Conservation (phyloP, 2,329 filamentous ascomycete genomes). For the Coleophoma eucalyptorum region DNA sequence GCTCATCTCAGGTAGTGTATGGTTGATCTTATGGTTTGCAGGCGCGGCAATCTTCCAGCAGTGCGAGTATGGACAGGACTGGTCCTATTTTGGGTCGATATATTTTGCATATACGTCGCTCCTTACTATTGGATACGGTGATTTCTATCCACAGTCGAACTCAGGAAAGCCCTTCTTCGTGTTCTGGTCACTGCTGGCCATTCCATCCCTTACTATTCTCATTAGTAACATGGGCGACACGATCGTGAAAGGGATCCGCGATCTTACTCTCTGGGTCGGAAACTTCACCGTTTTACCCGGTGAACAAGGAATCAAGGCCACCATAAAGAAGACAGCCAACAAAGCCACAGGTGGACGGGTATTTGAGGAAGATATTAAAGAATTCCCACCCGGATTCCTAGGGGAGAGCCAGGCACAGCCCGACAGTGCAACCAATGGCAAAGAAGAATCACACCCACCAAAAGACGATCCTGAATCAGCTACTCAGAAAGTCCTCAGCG, state of each 20-base stretch:
- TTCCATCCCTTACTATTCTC: slow-evolving; percentile 85
- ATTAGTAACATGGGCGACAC: slow-evolving; percentile 84
- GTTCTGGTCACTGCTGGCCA: slow-evolving; percentile 83
- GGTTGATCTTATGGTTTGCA: slow-evolving; percentile 73
- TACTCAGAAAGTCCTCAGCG: slow-evolving; percentile 6
- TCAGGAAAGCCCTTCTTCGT: slow-evolving; percentile 83
- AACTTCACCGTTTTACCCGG: slow-evolving; percentile 58
- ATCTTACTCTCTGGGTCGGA: slow-evolving; percentile 51
- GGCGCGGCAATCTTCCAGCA: slow-evolving; percentile 71
- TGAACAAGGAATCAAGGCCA: slow-evolving; percentile 43
- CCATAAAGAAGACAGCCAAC: slow-evolving; percentile 39
- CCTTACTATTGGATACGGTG: slow-evolving; percentile 85
- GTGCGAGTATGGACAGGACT: slow-evolving; percentile 47
- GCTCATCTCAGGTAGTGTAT: slow-evolving; percentile 61
- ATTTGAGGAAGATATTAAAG: slow-evolving; percentile 35
- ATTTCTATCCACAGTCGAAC: slow-evolving; percentile 72
- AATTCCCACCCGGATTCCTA: slow-evolving; percentile 37
- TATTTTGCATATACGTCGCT: slow-evolving; percentile 86
- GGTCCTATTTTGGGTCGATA: slow-evolving; percentile 76
- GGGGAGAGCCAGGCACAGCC: slow-evolving; percentile 23
- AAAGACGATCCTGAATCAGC: slow-evolving; percentile 19
- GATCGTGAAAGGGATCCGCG: slow-evolving; percentile 60
- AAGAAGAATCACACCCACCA: slow-evolving; percentile 14
- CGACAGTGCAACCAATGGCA: slow-evolving; percentile 16
- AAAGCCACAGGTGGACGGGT: slow-evolving; percentile 39